Evolutionary conservation across 2,329 filamentous ascomycete genomes (phyloP).

Genomic region (Beauveria sp.): DNA sequence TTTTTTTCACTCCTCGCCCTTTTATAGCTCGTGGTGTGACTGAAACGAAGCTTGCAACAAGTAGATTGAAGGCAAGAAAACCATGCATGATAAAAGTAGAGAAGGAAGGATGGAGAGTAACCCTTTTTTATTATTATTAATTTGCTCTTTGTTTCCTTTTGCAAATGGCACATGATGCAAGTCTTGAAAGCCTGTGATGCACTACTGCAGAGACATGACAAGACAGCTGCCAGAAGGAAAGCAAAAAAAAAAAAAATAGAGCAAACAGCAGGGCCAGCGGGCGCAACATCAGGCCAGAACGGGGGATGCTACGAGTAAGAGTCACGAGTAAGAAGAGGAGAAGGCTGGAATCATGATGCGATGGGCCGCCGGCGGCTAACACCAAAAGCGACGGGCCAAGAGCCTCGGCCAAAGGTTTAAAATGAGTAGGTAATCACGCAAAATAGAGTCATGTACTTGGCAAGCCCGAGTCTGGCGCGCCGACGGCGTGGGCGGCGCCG

Average conservation of each 20-base stretch:
- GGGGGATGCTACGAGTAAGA: too few relatives aligned
- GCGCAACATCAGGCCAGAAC: not conserved
- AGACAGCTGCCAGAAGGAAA: not conserved
- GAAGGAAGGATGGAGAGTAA: not conserved
- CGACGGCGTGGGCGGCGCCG: too few relatives aligned
- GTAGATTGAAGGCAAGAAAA: not conserved
- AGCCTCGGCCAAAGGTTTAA: too few relatives aligned
- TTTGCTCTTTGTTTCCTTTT: not conserved
- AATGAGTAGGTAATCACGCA: too few relatives aligned
- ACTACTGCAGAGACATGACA: slow-evolving; percentile 5
- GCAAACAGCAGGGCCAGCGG: not conserved
- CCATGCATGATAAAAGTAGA: not conserved
- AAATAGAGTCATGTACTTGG: too few relatives aligned
- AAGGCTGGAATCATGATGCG: not conserved
- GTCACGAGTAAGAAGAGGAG: not conserved
- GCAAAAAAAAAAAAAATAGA: too few relatives aligned
- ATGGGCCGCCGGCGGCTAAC: too few relatives aligned
- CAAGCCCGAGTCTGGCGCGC: too few relatives aligned
- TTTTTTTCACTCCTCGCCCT: not conserved
- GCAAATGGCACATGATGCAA: not conserved
- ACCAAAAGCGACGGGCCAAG: too few relatives aligned
- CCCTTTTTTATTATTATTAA: not conserved
- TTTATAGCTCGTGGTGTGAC: too few relatives aligned
- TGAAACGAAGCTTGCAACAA: not conserved
- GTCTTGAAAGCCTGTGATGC: not conserved